These are phyloP conservation scores for Phyllosticta citriasiana DNA, from an alignment of 2,329 filamentous ascomycete genomes.

Conservation along the genomic window DNA sequence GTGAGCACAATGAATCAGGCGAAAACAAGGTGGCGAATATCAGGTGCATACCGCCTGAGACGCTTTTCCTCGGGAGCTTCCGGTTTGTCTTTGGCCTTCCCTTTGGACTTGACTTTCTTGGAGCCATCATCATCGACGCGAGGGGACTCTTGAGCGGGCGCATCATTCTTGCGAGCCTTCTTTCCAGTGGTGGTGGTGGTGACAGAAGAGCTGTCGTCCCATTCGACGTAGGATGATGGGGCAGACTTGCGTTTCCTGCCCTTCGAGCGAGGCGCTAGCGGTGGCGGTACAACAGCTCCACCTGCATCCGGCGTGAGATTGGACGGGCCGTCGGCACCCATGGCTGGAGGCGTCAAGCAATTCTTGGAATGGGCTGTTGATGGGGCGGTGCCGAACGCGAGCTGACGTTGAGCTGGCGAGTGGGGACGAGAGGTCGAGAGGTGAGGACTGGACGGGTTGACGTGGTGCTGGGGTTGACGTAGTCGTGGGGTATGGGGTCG, in stretches of 20 bases:
- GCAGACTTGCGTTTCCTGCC: conserved; percentile 2
- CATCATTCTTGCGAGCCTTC: not conserved
- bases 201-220: not conserved
- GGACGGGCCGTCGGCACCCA: not conserved
- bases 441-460: conserved; percentile 7
- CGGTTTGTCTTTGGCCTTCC: not conserved
- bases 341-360: not conserved
- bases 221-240: not conserved
- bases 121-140: not conserved
- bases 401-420: conserved; percentile 3
- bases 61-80: conserved; percentile 21
- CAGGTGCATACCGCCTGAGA: conserved; percentile 13
- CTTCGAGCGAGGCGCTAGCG: conserved; percentile 6
- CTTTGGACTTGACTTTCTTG: conserved; percentile 14
- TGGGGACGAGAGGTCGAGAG: not conserved
- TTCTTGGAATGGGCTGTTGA: not conserved
- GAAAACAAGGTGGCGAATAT: not conserved
- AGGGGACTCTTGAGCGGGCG: not conserved
- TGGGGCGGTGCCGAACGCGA: not conserved
- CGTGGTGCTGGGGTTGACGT: not conserved
- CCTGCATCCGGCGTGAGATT: not conserved
- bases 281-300: not conserved
- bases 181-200: not conserved
- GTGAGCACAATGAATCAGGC: not conserved
- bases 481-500: not conserved